Evolutionary conservation across 805 yeast species (phyloP).

Genomic region (Candida awuae): DNA sequence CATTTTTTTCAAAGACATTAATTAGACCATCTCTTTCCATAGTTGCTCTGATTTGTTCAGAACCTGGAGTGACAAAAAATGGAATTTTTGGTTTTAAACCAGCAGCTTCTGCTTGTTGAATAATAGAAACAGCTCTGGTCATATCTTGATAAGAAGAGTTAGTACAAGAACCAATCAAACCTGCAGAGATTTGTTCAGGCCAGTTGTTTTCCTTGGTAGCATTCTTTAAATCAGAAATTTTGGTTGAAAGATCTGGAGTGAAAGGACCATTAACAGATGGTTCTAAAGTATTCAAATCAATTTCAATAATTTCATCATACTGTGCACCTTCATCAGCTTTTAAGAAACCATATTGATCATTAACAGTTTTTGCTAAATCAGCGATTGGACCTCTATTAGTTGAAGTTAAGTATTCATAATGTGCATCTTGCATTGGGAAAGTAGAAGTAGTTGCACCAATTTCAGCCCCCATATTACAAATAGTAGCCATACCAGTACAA

Average conservation of each 20-base stretch:
- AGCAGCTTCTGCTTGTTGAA: slow-evolving; percentile 80
- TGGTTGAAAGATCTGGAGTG: slow-evolving; percentile 97
- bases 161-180: slow-evolving; percentile 97
- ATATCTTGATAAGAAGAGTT: slow-evolving; percentile 97
- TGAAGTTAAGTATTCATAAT: slow-evolving; percentile 77
- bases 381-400: slow-evolving; percentile 83
- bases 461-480: slow-evolving; percentile 99
- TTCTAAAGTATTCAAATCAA: slow-evolving; percentile 81
- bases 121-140: slow-evolving; percentile 92
- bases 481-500: slow-evolving; percentile 98
- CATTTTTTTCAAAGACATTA: slow-evolving; percentile 79
- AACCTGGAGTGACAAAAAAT: slow-evolving; percentile 94
- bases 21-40: slow-evolving; percentile 94
- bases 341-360: slow-evolving; percentile 53
- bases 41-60: slow-evolving; percentile 97
- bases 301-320: slow-evolving; percentile 88
- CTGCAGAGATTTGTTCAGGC: slow-evolving; percentile 91
- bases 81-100: slow-evolving; percentile 90
- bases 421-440: slow-evolving; percentile 92
- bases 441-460: slow-evolving; percentile 97
- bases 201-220: slow-evolving; percentile 79
- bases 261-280: slow-evolving; percentile 97
- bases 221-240: slow-evolving; percentile 78
- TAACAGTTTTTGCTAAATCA: slow-evolving; percentile 65
- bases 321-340: slow-evolving; percentile 88